A percentile compares a stretch with the other conserved stretches of the same genome.
These are phyloP conservation scores for Kernera saxatilis DNA, from an alignment of 345 rosid genomes.

Conservation along the genomic window DNA sequence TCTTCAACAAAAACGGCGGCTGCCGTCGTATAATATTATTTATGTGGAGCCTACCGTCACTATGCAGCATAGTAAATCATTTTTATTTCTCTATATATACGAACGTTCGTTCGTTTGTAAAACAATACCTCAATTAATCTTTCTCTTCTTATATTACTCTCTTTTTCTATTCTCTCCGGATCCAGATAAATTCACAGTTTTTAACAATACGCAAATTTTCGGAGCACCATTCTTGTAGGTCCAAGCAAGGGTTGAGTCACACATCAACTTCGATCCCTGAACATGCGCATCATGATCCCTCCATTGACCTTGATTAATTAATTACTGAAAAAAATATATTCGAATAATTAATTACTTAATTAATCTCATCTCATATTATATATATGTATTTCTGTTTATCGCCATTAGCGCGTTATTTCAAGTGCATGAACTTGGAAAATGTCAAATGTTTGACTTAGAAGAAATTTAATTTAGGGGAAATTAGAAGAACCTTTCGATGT, in stretches of 20 bases:
- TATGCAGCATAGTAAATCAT: too few species aligned
- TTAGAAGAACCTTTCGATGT: conserved; percentile 16
- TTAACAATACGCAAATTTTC: neutral
- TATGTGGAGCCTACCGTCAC: too few species aligned
- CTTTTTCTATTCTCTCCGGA: too few species aligned
- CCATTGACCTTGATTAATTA: conserved; percentile 1
- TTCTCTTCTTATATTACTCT: too few species aligned
- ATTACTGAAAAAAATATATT: neutral
- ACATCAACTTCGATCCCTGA: conserved; percentile 14
- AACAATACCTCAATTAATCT: too few species aligned
- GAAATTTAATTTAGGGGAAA: neutral
- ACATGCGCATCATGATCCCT: conserved; percentile 15
- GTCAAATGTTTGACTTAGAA: conserved; percentile 16
- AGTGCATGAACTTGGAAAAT: conserved; percentile 28
- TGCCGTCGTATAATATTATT: too few species aligned
- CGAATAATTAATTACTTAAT: neutral
- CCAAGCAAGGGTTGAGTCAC: conserved; percentile 8
- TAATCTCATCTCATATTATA: neutral
- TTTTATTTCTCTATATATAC: too few species aligned
- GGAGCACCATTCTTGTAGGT: neutral
- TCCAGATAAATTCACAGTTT: too few species aligned
- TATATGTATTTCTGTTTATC: neutral
- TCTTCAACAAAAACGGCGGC: too few species aligned
- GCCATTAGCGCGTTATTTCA: neutral
- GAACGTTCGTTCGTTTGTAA: too few species aligned